Base-by-base conservation (phyloP, 257 asterid genomes). In the Ocimum tenuiflorum region DNA sequence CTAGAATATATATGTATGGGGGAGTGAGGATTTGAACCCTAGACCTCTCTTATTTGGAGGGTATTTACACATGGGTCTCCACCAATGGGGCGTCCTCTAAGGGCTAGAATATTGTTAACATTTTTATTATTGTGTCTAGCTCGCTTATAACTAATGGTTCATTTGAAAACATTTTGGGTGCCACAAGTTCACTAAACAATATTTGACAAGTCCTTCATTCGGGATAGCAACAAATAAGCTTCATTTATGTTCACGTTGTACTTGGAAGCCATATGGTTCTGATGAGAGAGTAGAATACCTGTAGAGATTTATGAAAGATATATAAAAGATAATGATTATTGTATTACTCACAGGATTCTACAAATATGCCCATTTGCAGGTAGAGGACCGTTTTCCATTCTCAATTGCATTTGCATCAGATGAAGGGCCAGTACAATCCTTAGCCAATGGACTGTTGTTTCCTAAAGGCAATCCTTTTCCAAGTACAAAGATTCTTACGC, bases 381-480 rank as follows among this genome's bases (percentile, higher is more conserved):
- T 94, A 70, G 91, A 88, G 77, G 99, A 94, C 77, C 78, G 86
- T 74, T 82, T 84, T 78, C 97, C 99, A 23, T 94, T 83, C 75
- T 86, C 99, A 50, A 79, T 94, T 72, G 95, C 91, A 69, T 85
- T 90, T 82, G 62, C 89, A 72, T 79, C 85, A 18, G 87, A 82
- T 47, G 84, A 79, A 60, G 90, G 77, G 54, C 83, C 82, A 8
- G 72, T 82, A 33, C 54, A 78, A 81, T 71, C 86, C 13, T 67
- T 73, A 58, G 64, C 94, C 27, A 83, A 71, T 51, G 79, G 82
- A 53, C 73, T 73, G 57, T 63, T 90, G 80, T 86, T 94, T 78
- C 88, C 82, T 17, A 86, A 72, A 80, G 87, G 95, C 65, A 77
- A 53, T 71, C 61, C 82, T 58, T 84, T 90, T 80, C 99, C 99